phyloP scores from a whole-genome alignment of 768 basidiomycete genomes.

The Termitomyces sp. region DNA sequence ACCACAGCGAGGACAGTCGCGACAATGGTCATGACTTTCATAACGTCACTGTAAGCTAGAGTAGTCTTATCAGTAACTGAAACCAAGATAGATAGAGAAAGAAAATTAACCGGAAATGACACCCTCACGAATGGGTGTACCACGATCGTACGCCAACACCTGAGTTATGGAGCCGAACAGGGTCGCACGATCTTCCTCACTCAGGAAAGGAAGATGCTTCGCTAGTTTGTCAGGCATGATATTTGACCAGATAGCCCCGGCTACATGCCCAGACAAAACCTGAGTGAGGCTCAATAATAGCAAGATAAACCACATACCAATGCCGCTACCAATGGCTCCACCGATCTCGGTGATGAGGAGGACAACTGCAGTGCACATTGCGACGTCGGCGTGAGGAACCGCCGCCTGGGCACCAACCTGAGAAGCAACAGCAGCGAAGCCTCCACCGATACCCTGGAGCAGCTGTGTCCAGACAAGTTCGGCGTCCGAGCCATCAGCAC shows the following conservation, averaged over 20 bases:
- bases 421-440: constrained; percentile 54
- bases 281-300: constrained; percentile 4
- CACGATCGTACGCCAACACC: constrained; percentile 46
- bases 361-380: constrained; percentile 64
- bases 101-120: constrained; percentile 51
- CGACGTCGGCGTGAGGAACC: constrained; percentile 63
- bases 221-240: constrained; percentile 63
- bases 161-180: constrained; percentile 56
- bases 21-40: constrained; percentile 53
- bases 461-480: constrained; percentile 67
- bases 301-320: constrained; percentile 34
- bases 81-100: neutral
- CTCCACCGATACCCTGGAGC: constrained; percentile 74
- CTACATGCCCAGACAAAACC: constrained; percentile 21
- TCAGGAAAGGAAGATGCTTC: constrained; percentile 48
- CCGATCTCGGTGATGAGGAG: constrained; percentile 70
- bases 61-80: neutral
- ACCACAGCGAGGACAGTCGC: constrained; percentile 53
- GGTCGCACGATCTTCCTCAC: constrained; percentile 36
- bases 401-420: constrained; percentile 65
- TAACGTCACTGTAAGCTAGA: constrained; percentile 52
- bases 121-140: constrained; percentile 60
- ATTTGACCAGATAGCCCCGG: constrained; percentile 64
- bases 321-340: constrained; percentile 60
- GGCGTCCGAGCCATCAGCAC: constrained; percentile 49